A percentile compares a stretch with the other conserved stretches of the same genome.
These are phyloP conservation scores for Euphorbia schlechtendalii DNA, from an alignment of 441 rosid genomes.

Conservation along the genomic window DNA sequence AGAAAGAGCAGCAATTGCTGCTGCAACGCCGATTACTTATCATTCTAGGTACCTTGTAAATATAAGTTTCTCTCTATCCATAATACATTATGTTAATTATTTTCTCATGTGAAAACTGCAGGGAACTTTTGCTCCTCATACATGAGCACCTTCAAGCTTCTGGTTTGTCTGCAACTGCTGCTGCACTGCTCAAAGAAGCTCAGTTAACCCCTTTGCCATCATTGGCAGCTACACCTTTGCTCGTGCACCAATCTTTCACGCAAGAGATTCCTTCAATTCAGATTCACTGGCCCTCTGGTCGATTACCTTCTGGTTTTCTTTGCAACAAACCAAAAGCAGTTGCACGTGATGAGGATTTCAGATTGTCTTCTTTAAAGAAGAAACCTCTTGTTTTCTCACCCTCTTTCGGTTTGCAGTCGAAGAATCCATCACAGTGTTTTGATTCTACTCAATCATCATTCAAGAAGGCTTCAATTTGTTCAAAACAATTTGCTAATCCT, in stretches of 20 bases:
- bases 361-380: slow-evolving; percentile 55
- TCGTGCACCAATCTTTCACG: slow-evolving; percentile 44
- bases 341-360: slow-evolving; percentile 40
- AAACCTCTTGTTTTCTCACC: slow-evolving; percentile 74
- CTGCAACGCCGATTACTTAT: slow-evolving; percentile 93
- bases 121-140: slow-evolving; percentile 92
- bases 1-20: slow-evolving; percentile 97
- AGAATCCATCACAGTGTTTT: slow-evolving; percentile 37
- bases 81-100: slow-evolving; percentile 9
- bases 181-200: slow-evolving; percentile 75
- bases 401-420: slow-evolving; percentile 48
- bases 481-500: slow-evolving; percentile 34
- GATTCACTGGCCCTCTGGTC: slow-evolving; percentile 89
- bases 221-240: slow-evolving; percentile 58
- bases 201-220: slow-evolving; percentile 80
- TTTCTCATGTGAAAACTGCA: slow-evolving; percentile 24
- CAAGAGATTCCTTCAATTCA: slow-evolving; percentile 58
- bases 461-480: slow-evolving; percentile 32
- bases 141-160: slow-evolving; percentile 97
- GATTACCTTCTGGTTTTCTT: slow-evolving; percentile 62
- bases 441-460: slow-evolving; percentile 44
- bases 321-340: slow-evolving; percentile 42
- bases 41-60: slow-evolving; percentile 55
- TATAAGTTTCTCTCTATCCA: neutral
- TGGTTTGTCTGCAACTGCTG: slow-evolving; percentile 71